Evolutionary conservation across 2,329 filamentous ascomycete species (phyloP).

Genomic region (Fusarium cicatricum): DNA sequence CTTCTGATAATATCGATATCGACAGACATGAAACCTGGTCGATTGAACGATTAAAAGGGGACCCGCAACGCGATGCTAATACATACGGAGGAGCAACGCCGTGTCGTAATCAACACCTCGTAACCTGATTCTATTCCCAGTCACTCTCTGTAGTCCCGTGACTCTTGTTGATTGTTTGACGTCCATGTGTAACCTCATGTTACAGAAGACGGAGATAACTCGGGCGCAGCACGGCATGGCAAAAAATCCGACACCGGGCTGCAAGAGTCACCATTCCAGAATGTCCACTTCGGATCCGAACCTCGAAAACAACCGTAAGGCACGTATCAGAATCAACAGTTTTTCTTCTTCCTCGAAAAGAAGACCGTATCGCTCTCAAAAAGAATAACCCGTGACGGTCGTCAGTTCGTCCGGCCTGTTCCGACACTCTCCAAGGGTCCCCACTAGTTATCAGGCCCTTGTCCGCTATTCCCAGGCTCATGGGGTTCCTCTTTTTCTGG

Average conservation of each 20-base stretch:
- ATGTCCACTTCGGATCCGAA: slow-evolving; percentile 35
- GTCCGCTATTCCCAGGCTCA: neutral
- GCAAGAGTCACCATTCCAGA: slow-evolving; percentile 22
- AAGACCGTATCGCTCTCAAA: slow-evolving; percentile 6
- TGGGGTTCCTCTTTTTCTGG: slow-evolving; percentile 2
- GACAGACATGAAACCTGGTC: neutral
- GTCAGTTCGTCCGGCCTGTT: slow-evolving; percentile 30
- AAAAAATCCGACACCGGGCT: slow-evolving; percentile 1
- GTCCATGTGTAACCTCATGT: slow-evolving; percentile 16
- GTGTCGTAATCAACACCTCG: slow-evolving; percentile 2
- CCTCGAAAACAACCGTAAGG: neutral
- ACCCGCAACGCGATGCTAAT: neutral
- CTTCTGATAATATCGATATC: neutral
- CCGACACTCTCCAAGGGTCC: slow-evolving; percentile 21
- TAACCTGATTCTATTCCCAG: slow-evolving; percentile 27
- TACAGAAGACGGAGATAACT: slow-evolving; percentile 29
- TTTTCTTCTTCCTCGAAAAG: neutral
- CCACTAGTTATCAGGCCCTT: slow-evolving; percentile 18
- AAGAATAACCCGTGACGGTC: slow-evolving; percentile 23
- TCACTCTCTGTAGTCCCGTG: neutral
- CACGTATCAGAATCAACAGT: neutral
- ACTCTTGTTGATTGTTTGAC: too few species aligned
- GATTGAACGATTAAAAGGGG: slow-evolving; percentile 1
- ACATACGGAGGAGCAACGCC: slow-evolving; percentile 25
- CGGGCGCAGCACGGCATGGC: slow-evolving; percentile 35